Conservation (phyloP, 2,329 filamentous ascomycete genomes). For the Sporothrix schenckii region DNA sequence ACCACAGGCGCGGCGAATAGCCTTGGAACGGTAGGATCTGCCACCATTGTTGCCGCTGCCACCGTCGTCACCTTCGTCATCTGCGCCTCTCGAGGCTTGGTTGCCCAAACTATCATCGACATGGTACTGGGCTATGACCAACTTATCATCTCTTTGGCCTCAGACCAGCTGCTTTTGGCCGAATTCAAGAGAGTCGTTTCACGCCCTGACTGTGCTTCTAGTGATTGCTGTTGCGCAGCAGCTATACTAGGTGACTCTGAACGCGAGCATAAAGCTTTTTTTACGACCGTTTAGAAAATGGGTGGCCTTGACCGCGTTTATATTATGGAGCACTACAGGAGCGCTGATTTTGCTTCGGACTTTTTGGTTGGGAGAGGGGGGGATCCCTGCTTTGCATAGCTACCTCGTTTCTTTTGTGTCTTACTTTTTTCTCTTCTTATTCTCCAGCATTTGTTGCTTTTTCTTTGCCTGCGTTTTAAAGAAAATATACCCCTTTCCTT, state of each 20-base stretch:
- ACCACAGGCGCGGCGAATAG: neutral
- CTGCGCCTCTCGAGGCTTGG: neutral
- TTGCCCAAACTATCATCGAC: neutral
- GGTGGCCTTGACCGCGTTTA: neutral
- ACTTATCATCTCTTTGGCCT: neutral
- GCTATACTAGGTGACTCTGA: neutral
- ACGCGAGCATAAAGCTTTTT: neutral
- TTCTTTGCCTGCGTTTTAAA: neutral
- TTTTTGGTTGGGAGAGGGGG: neutral
- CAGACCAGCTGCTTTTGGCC: neutral
- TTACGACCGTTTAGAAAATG: neutral
- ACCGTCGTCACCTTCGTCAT: neutral
- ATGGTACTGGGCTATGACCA: neutral
- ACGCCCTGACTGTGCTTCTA: neutral
- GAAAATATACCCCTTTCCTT: constrained; percentile 24
- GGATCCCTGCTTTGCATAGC: neutral
- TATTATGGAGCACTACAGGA: neutral
- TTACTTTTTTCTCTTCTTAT: neutral
- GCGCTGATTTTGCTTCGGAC: neutral
- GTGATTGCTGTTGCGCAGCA: neutral
- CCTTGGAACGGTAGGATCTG: constrained; percentile 13
- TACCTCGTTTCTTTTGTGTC: neutral
- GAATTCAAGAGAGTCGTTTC: neutral
- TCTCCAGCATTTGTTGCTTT: neutral
- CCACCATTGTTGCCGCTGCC: neutral